These are phyloP conservation scores for Pilaira anomala DNA, from an alignment of 192 early-diverging fungal genomes.

Conservation along the genomic window DNA sequence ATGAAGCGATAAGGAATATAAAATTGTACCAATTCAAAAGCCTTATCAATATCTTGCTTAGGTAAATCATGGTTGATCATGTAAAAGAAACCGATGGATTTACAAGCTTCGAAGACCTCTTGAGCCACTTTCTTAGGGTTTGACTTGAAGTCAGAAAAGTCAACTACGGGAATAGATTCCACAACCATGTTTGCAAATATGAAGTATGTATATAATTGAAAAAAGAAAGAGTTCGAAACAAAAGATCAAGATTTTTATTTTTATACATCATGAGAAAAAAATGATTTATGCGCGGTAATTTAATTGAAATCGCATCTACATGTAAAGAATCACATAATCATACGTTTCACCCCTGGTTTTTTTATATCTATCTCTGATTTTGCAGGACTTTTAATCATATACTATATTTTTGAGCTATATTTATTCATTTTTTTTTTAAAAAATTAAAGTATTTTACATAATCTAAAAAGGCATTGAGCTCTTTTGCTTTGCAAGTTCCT, in stretches of 20 bases:
- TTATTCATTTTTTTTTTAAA: neutral
- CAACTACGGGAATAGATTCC: slow-evolving; percentile 55
- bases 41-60: slow-evolving; percentile 41
- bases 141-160: slow-evolving; percentile 51
- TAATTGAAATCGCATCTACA: too few relatives aligned
- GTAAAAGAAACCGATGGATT: slow-evolving; percentile 59
- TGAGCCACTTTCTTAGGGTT: slow-evolving; percentile 42
- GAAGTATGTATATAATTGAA: too few relatives aligned
- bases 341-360: too few relatives aligned
- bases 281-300: too few relatives aligned
- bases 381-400: too few relatives aligned
- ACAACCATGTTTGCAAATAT: too few relatives aligned
- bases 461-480: slow-evolving; percentile 37
- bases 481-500: slow-evolving; percentile 36
- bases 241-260: too few relatives aligned
- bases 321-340: too few relatives aligned
- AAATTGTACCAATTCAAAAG: slow-evolving; percentile 48
- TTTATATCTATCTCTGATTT: too few relatives aligned
- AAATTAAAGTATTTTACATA: neutral
- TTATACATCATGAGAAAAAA: too few relatives aligned
- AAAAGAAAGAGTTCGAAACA: too few relatives aligned
- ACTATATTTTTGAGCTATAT: neutral
- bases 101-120: slow-evolving; percentile 47
- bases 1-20: too few relatives aligned
- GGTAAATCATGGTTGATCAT: slow-evolving; percentile 59